phyloP scores from a whole-genome alignment of 2,329 filamentous ascomycete species.

The Cytospora paraplurivora region DNA sequence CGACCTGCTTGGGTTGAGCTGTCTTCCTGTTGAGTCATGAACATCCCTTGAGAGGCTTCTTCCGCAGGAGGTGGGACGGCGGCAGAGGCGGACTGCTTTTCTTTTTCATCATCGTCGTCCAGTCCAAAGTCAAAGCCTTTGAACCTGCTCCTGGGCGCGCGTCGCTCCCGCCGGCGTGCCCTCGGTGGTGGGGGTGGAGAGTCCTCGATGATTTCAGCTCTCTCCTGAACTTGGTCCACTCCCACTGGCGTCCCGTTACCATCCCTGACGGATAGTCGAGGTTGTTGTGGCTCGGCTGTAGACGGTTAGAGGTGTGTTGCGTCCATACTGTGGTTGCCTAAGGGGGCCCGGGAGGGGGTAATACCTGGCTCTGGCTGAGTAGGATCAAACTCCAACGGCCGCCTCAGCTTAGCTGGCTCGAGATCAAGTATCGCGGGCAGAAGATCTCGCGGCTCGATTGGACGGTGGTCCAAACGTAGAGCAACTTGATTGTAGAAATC shows the following conservation, averaged over 20 bases:
- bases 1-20: constrained; percentile 37
- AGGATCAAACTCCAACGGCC: constrained; percentile 60
- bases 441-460: constrained; percentile 88
- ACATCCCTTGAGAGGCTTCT: constrained; percentile 49
- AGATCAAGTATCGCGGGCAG: constrained; percentile 85
- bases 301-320: background rate
- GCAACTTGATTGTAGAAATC: constrained; percentile 71
- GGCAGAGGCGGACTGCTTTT: constrained; percentile 33
- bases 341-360: background rate
- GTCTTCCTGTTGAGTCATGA: constrained; percentile 55
- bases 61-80: constrained; percentile 17
- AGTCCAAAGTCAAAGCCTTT: constrained; percentile 66
- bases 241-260: constrained; percentile 32
- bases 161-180: constrained; percentile 40
- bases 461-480: constrained; percentile 72
- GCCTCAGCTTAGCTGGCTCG: constrained; percentile 72
- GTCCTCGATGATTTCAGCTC: constrained; percentile 9
- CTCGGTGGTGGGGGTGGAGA: constrained; percentile 29
- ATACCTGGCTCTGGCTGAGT: constrained; percentile 35
- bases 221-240: constrained; percentile 31
- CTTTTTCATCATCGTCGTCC: constrained; percentile 45
- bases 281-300: constrained; percentile 3
- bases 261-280: background rate
- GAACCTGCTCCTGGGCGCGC: constrained; percentile 60
- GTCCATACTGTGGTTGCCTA: background rate